A percentile compares a stretch with the other conserved stretches of the same genome.
phyloP scores from a whole-genome alignment of 768 basidiomycete species.

The Mrakia frigida region DNA sequence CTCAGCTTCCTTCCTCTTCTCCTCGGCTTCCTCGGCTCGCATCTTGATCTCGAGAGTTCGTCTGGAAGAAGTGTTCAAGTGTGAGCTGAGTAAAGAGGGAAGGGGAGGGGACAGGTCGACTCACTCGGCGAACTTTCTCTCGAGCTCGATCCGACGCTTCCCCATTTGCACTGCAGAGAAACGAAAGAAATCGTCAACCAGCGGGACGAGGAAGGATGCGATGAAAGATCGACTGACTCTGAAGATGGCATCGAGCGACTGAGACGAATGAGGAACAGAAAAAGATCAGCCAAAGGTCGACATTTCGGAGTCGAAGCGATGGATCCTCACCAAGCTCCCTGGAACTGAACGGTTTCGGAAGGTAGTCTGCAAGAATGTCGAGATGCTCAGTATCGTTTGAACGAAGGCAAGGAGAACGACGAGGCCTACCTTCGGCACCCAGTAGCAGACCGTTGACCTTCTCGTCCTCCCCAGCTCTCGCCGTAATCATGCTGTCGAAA shows the following conservation, averaged over 20 bases:
- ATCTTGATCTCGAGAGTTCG: slow-evolving; percentile 29
- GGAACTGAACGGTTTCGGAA: slow-evolving; percentile 47
- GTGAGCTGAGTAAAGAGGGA: background rate
- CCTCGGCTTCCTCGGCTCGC: slow-evolving; percentile 41
- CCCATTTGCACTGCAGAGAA: slow-evolving; percentile 42
- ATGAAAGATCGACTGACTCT: slow-evolving; percentile 29
- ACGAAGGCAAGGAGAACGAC: too few relatives aligned
- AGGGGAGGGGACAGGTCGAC: background rate
- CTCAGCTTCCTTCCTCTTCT: slow-evolving; percentile 38
- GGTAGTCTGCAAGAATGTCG: too few relatives aligned
- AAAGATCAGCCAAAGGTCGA: background rate
- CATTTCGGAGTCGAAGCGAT: background rate
- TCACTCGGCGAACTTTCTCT: slow-evolving; percentile 20
- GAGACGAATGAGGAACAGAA: background rate
- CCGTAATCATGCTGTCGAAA: slow-evolving; percentile 36
- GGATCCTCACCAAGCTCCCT: slow-evolving; percentile 39
- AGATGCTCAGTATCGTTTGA: too few relatives aligned
- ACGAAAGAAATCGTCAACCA: too few relatives aligned
- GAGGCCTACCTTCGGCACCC: background rate
- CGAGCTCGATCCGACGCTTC: slow-evolving; percentile 38
- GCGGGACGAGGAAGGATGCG: too few relatives aligned
- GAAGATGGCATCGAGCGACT: slow-evolving; percentile 46
- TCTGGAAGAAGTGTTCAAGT: background rate
- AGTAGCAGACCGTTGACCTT: slow-evolving; percentile 24
- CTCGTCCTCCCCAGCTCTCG: slow-evolving; percentile 43